Base-by-base conservation (phyloP, 2,329 filamentous ascomycete species). In the Bimuria novae-zelandiae region DNA sequence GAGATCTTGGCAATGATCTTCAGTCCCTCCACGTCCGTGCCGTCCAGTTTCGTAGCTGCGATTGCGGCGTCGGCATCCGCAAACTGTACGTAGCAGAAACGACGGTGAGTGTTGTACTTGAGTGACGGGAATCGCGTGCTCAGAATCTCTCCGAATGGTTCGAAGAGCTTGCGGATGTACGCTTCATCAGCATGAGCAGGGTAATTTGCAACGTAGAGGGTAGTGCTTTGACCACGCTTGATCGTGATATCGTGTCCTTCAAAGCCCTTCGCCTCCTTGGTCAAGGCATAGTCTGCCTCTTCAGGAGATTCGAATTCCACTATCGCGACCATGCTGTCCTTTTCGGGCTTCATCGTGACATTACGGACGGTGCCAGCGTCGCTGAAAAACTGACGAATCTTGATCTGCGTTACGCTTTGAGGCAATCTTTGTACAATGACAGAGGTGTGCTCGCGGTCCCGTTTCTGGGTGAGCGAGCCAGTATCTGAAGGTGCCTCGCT, bases 11-110 rank as follows among this genome's bases (percentile, higher is more conserved):
- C 89, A 35, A 87, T 75, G 0, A 99, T 80, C 60, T 82, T 86
- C 61, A 87, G 86, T 23, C 84, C 82, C 22, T 84, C 85, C 0
- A 96, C 75, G 19, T 86, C 71, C 51, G 82, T 86, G 22, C 88
- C 88, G 66, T 97, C 82, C 43, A 96, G 82, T 53, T 84, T 77
- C 0, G 87, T 88, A 1, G 92, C 92, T 43, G 70, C 67, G 21
- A 65, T 45, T 1, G 73, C 72, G 43, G 69, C 59, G 11, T 69
- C 62, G 11, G 65, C 56, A 14, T 85, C 84, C 42, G 86, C 82
- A 70, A 97, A 97, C n/a, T 95, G 90, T 6, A 97, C 82, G 72
- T 99, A 99, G 77, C 92, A 97, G 77, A 99, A 99, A 21, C 94
- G 88, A 27, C 94, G 89, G 63, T 90, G 87, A 1, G 88, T 87